phyloP scores from a whole-genome alignment of 176 grass and related monocot genomes.

The Carex cristatella region DNA sequence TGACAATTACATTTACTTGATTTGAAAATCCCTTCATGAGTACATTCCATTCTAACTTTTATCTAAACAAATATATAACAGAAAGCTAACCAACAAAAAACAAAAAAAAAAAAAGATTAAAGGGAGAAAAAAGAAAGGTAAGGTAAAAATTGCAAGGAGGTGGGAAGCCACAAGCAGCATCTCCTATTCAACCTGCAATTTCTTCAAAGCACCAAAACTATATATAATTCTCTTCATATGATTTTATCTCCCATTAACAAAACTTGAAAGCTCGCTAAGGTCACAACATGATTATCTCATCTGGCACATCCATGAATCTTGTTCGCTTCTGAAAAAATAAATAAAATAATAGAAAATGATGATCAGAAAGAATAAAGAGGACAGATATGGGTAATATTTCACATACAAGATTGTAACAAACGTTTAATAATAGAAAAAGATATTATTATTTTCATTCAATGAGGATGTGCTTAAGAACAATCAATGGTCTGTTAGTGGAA shows the following conservation, averaged over 20 bases:
- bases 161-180: conserved; percentile 80
- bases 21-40: conserved; percentile 15
- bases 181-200: conserved; percentile 51
- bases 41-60: conserved; percentile 6
- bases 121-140: conserved; percentile 1
- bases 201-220: background rate
- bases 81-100: background rate
- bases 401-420: background rate
- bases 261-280: background rate
- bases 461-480: background rate
- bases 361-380: background rate
- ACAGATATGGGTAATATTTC: background rate
- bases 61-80: conserved; percentile 18
- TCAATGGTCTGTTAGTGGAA: background rate
- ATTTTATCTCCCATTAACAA: background rate
- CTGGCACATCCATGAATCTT: conserved; percentile 60
- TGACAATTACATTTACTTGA: conserved; percentile 8
- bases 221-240: background rate
- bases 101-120: background rate
- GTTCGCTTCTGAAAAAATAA: conserved; percentile 58
- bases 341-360: background rate
- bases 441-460: background rate
- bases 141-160: conserved; percentile 23
- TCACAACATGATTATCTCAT: conserved; percentile 64
- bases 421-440: background rate